Base-by-base conservation (phyloP, 2,329 filamentous ascomycete species). In the Dryadomyces quercivorus region DNA sequence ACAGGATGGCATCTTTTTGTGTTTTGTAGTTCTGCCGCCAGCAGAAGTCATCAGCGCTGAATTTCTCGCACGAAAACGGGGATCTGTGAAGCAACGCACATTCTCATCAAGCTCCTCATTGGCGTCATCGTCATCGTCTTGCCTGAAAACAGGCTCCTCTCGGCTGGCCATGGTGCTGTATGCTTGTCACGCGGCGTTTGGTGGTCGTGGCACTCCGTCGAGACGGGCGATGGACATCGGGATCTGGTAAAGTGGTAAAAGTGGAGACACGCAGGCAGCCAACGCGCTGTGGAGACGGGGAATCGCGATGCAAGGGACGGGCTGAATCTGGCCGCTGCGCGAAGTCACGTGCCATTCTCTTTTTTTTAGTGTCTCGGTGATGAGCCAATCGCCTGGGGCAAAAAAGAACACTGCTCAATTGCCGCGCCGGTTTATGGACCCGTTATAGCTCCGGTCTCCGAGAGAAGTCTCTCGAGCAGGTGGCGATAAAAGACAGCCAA, bases 1-100 rank as follows among this genome's bases (percentile, higher is more conserved):
- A 92, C 22, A 98, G 77, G n/a, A 97, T 80, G n/a, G 93, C 93
- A 82, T 98, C 93, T 72, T 95, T 96, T 65, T 91, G 85, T 1
- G 85, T 78, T 72, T 91, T 94, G 74, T 93, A 98, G 68, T 82
- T 84, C 89, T 92, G 61, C 12, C 45, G 31, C 10, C 8, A 31
- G 21, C 3, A 16, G 22, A 47, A 44, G 42, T 3, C 18, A 7
- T 13, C 15, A 26, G 44, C 18, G 56, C 5, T 18, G 4, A 8
- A 31, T 31, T 31, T 31, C 26, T 21, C 3, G 31, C 31, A 13
- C 5, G n/a, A 18, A 34, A 34, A 18, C 1, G 2, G 15, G 18
- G 13, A 38, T 4, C 13, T 8, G 7, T 18, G 20, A 15, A 43
- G 34, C 6, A 51, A 42, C 21, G 53, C 60, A 46, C 55, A 61